Evolutionary conservation across 2,329 filamentous ascomycete genomes (phyloP), one percentile per base, ranked within the genome.

Genomic region (Onygena corvina): DNA sequence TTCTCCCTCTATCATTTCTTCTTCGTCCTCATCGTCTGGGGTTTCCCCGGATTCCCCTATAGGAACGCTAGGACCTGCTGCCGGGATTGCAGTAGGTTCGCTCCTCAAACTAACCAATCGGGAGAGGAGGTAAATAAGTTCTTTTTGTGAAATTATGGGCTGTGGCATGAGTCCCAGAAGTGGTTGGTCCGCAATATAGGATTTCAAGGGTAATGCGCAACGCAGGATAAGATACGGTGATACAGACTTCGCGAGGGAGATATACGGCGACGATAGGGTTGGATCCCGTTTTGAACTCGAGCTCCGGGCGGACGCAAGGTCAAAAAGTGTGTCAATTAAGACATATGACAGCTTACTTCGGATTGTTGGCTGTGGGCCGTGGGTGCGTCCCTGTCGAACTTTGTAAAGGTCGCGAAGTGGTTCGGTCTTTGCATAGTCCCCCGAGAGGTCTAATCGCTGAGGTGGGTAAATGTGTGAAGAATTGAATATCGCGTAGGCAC

Each of bases 151-250:
- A 6, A 80, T 82, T 3, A 86, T 72, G 0, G 90, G 90, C 62
- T 92, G 86, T 3, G 92, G 92, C 80, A 93, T 92, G 46, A 81
- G 77, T 0, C 92, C 89, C 11, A 92, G 76, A 16, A 98, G 71
- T 0, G 90, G 89, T 61, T 95, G 90, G 64, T 98, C 92, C 3
- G 88, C 85, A 40, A 93, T 81, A 61, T 94, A 96, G 0, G 82
- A 75, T 50, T 86, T 81, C n/a, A 96, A 68, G 0, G 86, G 81
- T 12, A 94, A 71, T 0, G 85, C 87, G 9, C 84, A 80, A 2
- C 92, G 81, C 1, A 94, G 71, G 38, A 96, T 83, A 2, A 96
- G 74, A 59, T 86, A 90, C 0, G 87, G 87, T 0, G 86, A 83
- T 0, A 83, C 79, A 2, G 83, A 83, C 60, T 80, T 76, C 0